A percentile compares a stretch with the other conserved stretches of the same genome.
Conservation (phyloP, 352 stramenopile genomes). For the Globisporangium okanoganense region DNA sequence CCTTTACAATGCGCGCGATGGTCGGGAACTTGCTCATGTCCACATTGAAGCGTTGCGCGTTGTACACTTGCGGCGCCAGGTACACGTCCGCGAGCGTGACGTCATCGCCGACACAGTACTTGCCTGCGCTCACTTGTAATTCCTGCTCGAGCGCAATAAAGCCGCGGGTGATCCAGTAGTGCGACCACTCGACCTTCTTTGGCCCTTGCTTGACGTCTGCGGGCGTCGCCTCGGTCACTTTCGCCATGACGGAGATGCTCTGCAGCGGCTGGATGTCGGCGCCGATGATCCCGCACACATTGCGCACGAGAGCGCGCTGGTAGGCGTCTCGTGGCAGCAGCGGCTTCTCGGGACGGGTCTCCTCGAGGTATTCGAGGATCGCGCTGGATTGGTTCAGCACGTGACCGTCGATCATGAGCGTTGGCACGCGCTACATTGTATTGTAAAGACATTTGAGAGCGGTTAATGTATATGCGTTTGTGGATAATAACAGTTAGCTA, state of each 20-base stretch:
- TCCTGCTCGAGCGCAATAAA: conserved; percentile 79
- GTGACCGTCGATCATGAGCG: conserved; percentile 74
- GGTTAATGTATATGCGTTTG: no score
- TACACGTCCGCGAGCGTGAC: conserved; percentile 89
- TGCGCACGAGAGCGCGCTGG: conserved; percentile 70
- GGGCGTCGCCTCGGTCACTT: conserved; percentile 36
- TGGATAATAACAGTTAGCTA: not conserved
- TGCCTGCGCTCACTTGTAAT: conserved; percentile 42
- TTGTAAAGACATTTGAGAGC: no score
- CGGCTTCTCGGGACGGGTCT: conserved; percentile 59
- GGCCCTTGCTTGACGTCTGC: conserved; percentile 47
- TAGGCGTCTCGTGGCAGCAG: conserved; percentile 75
- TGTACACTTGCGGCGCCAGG: conserved; percentile 92
- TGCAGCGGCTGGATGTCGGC: conserved; percentile 91
- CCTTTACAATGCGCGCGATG: conserved; percentile 72
- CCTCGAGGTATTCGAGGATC: conserved; percentile 94
- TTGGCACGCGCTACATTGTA: conserved; percentile 52
- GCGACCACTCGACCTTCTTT: conserved; percentile 50
- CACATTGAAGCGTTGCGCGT: conserved; percentile 87
- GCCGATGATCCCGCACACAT: conserved; percentile 89
- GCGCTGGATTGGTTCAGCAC: conserved; percentile 80
- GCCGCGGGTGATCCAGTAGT: conserved; percentile 76
- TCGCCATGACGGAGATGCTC: conserved; percentile 75
- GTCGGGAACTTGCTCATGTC: conserved; percentile 86
- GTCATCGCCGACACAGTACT: conserved; percentile 71